phyloP scores from a whole-genome alignment of 257 asterid species.

The Nicotiana benthamiana region DNA sequence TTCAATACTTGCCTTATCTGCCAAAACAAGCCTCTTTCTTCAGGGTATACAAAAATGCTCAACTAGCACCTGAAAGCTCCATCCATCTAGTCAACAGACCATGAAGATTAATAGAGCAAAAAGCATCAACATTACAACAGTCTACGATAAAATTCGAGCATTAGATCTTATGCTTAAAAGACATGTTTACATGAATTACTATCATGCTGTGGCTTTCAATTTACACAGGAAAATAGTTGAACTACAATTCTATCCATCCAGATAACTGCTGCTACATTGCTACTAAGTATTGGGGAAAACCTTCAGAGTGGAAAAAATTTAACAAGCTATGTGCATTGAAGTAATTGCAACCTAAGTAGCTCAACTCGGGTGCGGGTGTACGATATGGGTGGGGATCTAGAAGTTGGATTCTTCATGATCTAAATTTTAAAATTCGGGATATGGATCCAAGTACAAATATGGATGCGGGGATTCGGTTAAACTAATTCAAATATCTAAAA shows the following conservation, averaged over 20 bases:
- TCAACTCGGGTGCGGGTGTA: no score
- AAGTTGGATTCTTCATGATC: no score
- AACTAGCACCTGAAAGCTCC: background rate
- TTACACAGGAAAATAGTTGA: background rate
- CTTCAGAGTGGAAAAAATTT: background rate
- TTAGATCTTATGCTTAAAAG: background rate
- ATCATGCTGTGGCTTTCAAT: background rate
- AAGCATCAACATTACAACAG: background rate
- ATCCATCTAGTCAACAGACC: background rate
- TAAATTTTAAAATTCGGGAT: no score
- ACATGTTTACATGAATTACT: background rate
- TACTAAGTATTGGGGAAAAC: background rate
- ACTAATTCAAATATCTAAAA: no score
- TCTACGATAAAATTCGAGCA: background rate
- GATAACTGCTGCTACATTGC: background rate
- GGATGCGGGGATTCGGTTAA: no score
- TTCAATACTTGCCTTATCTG: background rate
- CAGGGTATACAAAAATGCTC: background rate
- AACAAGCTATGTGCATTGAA: background rate
- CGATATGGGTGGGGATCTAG: no score
- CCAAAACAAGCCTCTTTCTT: background rate
- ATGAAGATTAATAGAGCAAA: background rate
- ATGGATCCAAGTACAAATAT: no score
- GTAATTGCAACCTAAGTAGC: background rate
- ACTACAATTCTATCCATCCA: background rate